phyloP scores from a whole-genome alignment of 768 basidiomycete species.

The Jaapia argillacea region DNA sequence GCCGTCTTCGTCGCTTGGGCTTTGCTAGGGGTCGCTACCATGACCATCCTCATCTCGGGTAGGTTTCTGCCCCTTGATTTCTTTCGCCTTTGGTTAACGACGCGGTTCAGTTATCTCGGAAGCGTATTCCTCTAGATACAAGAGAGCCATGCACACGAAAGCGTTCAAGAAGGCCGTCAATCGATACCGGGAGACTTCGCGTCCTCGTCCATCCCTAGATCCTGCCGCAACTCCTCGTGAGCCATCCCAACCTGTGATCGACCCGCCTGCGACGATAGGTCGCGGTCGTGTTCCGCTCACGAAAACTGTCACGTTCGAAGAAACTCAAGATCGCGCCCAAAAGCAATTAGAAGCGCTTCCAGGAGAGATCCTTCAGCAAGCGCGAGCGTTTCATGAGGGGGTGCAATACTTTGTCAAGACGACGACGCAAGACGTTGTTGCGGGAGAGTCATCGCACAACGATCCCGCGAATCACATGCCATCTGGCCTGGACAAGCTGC shows the following conservation, averaged over 20 bases:
- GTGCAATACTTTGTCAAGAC: conserved; percentile 23
- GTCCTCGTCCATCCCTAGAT: too few species aligned
- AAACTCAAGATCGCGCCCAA: conserved; percentile 13
- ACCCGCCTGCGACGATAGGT: too few species aligned
- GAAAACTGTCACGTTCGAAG: not conserved
- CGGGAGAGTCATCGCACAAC: conserved; percentile 4
- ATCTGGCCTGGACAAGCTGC: conserved; percentile 21
- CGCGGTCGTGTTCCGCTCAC: not conserved
- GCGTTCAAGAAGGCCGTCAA: conserved; percentile 36
- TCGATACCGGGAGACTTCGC: conserved; percentile 32
- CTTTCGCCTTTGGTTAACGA: too few species aligned
- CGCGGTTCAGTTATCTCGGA: conserved; percentile 61
- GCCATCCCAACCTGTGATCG: too few species aligned
- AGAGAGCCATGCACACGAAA: conserved; percentile 37
- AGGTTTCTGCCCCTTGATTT: conserved; percentile 14
- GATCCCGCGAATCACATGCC: conserved; percentile 8
- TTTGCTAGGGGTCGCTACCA: conserved; percentile 60
- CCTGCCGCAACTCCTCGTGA: too few species aligned
- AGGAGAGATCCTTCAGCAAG: conserved; percentile 24
- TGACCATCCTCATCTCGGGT: conserved; percentile 72
- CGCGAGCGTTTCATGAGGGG: conserved; percentile 29
- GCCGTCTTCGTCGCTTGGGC: conserved; percentile 77
- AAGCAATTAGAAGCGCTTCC: conserved; percentile 29
- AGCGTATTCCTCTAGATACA: conserved; percentile 56
- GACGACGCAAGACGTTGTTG: conserved; percentile 1